Evolutionary conservation across 2,329 filamentous ascomycete genomes (phyloP).

Genomic region (Ophiostoma australiae): DNA sequence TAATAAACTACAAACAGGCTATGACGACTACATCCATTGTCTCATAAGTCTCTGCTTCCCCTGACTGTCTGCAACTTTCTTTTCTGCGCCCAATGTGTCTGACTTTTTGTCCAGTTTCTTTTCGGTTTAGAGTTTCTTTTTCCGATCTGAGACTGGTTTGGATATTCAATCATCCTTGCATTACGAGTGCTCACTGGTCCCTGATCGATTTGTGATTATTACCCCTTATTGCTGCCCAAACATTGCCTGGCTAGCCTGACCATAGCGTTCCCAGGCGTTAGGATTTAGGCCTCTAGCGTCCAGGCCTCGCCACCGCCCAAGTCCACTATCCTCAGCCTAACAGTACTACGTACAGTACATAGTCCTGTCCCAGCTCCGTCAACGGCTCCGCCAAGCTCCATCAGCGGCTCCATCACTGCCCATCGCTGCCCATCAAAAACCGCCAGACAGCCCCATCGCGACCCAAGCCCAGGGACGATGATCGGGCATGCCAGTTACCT

Average conservation of each 20-base stretch:
- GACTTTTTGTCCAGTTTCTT: not conserved
- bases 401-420: too few relatives aligned
- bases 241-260: too few relatives aligned
- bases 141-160: too few relatives aligned
- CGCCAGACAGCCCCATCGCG: too few relatives aligned
- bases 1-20: not conserved
- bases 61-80: not conserved
- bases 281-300: not conserved
- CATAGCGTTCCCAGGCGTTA: not conserved
- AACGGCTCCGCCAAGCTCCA: too few relatives aligned
- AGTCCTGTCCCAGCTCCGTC: too few relatives aligned
- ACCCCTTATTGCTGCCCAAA: conserved; percentile 2
- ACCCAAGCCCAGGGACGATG: conserved; percentile 1
- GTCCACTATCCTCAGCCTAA: not conserved
- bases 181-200: too few relatives aligned
- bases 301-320: not conserved
- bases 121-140: not conserved
- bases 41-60: not conserved
- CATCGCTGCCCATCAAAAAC: too few relatives aligned
- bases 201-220: too few relatives aligned
- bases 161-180: too few relatives aligned
- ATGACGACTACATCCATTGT: not conserved
- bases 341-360: too few relatives aligned
- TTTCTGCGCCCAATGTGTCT: not conserved
- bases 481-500: not conserved